Conservation (phyloP, 305 asterid genomes). For the Solanum hybrid region DNA sequence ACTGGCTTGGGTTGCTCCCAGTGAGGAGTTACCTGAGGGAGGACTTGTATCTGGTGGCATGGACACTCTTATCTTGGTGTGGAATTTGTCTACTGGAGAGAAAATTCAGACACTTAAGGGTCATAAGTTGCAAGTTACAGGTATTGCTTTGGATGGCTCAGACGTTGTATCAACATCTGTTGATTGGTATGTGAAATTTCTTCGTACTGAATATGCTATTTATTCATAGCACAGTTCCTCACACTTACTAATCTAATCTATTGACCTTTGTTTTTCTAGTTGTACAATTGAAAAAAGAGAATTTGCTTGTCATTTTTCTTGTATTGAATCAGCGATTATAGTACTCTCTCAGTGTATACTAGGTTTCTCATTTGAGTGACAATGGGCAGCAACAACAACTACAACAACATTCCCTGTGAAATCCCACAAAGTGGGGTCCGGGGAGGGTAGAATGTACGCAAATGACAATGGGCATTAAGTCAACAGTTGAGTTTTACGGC, state of each 20-base stretch:
- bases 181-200: constrained; percentile 53
- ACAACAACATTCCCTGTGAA: not conserved
- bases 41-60: constrained; percentile 89
- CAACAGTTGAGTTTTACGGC: not conserved
- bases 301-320: not conserved
- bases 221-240: not conserved
- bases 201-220: not conserved
- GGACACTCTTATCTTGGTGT: constrained; percentile 77
- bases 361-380: not conserved
- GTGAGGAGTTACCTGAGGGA: constrained; percentile 77
- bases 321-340: not conserved
- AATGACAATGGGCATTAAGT: not conserved
- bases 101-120: constrained; percentile 57
- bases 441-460: not conserved
- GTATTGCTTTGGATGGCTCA: constrained; percentile 69
- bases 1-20: constrained; percentile 72
- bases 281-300: not conserved
- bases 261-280: not conserved
- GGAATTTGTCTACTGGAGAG: constrained; percentile 89
- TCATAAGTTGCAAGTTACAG: constrained; percentile 75
- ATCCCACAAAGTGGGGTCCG: not conserved
- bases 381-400: not conserved
- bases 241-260: not conserved
- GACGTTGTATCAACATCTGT: constrained; percentile 74
- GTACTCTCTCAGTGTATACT: not conserved